Base-by-base conservation (phyloP, 2,329 filamentous ascomycete species). In the Neoarthrinium moseri region DNA sequence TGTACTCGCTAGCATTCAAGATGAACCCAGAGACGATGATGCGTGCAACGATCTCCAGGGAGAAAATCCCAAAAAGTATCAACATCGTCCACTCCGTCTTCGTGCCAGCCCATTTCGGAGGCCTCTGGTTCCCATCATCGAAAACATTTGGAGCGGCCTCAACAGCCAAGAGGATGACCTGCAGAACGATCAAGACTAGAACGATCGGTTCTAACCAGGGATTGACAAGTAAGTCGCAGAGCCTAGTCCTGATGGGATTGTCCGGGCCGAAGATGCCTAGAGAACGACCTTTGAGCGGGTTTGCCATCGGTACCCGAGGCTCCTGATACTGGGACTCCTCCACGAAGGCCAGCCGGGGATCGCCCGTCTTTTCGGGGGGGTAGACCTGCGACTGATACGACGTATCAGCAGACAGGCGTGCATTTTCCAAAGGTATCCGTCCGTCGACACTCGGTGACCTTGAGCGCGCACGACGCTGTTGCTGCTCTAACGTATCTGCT, bases 1-100 rank as follows among this genome's bases (percentile, higher is more conserved):
- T 96, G 66, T 96, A 96, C 62, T 96, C 91, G 7, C 83, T 73
- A 2, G 94, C 88, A 61, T 99, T 99, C 54, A 95, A 74, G 24
- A 99, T 76, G 56, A 99, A 87, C 0, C 94, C 95, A 1, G 94
- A 99, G 1, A 99, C 95, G 49, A 99, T 86, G 33, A 91, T 85
- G 45, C 91, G 87, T 50, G 89, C 83, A 45, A 86, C 72, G 27
- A 95, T 78, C 66, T 99, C 95, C 18, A 95, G 59, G 0, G 91
- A 96, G 63, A 97, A 99, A 40, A 99, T 80, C 47, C 87, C 74
- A 64, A 99, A 99, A 5, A 99, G 81, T 2, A 68, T 83, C 35
- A 97, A 75, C 47, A 97, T 80, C 20, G 86, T 83, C 75, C 84
- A 95, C 64, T 96, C 90, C 50, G 90, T 87, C 58, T 73, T 73